Base-by-base conservation (phyloP, 495 filamentous ascomycete species). In the Talaromyces nanjingensis region DNA sequence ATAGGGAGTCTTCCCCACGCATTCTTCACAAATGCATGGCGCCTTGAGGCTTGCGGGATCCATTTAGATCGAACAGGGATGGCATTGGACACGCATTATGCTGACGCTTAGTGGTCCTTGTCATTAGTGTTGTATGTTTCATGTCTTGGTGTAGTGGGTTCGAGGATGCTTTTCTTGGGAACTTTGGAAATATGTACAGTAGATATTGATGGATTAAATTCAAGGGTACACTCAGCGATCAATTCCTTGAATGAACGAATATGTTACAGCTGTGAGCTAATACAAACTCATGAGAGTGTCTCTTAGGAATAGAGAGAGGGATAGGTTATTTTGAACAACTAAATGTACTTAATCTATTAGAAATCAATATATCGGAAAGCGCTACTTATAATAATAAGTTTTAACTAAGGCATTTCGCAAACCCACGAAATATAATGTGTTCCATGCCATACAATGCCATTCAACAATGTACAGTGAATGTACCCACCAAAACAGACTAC, bases 401-500 rank as follows among this genome's bases (percentile, higher is more conserved):
- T 56, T 27, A 6, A 56, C 25, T 29, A 56, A 29, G 29, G 53
- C 53, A 56, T 56, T 25, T 56, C 14, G 53, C 29, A 8, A 56
- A 56, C 53, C 7, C 53, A 56, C 24, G 29, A 56, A 29, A 56
- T 29, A 56, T 56, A 27, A 56, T 56, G 53, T 27, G 22, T 29
- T 56, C 53, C 53, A 56, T 29, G 53, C 53, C 53, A 29, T 56
- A 56, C 53, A 56, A 56, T 56, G 22, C 22, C 53, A 56, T 56
- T 27, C 22, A 56, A 56, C 53, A 56, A 56, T 56, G 20, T 29
- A 24, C 53, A 56, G 9, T 29, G 24, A 56, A 7, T 56, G 18
- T 25, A 55, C 4, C 27, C 22, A 6, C 4, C 20, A 1, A 8
- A 12, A 27, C 53, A 55, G 53, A 27, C 53, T 16, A 29, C 25